A percentile compares a stretch with the other conserved stretches of the same genome.
Evolutionary conservation across 2,329 filamentous ascomycete species (phyloP).

Genomic region (Phaeoacremonium minimum): DNA sequence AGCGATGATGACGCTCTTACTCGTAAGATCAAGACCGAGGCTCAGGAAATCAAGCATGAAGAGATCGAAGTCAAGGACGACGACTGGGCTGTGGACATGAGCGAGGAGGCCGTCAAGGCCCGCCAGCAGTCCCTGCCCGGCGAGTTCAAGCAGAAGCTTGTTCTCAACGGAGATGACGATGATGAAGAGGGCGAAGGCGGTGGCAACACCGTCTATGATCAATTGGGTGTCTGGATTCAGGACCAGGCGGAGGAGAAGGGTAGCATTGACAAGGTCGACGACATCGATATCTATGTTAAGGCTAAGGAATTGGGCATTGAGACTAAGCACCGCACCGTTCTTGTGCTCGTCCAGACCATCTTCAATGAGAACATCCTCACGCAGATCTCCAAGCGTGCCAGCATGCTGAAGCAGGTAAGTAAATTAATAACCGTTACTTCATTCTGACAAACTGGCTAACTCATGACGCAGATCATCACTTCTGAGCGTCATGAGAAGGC

Average conservation of each 20-base stretch:
- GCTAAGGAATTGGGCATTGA: slow-evolving; percentile 95
- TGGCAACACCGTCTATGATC: slow-evolving; percentile 76
- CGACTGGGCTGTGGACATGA: slow-evolving; percentile 95
- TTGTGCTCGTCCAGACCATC: slow-evolving; percentile 88
- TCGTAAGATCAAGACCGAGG: slow-evolving; percentile 68
- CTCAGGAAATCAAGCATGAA: slow-evolving; percentile 40
- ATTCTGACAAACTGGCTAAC: not conserved
- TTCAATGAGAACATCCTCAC: slow-evolving; percentile 87
- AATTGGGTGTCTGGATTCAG: slow-evolving; percentile 90
- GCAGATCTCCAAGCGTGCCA: slow-evolving; percentile 79
- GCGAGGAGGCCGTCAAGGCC: slow-evolving; percentile 89
- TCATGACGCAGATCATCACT: slow-evolving; percentile 63
- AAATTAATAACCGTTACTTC: not conserved
- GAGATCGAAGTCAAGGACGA: slow-evolving; percentile 67
- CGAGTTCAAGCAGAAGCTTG: slow-evolving; percentile 90
- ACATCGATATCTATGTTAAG: slow-evolving; percentile 92
- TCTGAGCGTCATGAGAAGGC: slow-evolving; percentile 95
- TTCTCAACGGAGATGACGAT: slow-evolving; percentile 70
- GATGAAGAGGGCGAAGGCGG: slow-evolving; percentile 77
- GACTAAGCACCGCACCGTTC: slow-evolving; percentile 85
- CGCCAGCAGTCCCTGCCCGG: slow-evolving; percentile 90
- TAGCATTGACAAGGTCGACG: slow-evolving; percentile 73
- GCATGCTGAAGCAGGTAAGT: slow-evolving; percentile 81
- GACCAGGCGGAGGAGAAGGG: slow-evolving; percentile 67
- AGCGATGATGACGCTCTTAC: slow-evolving; percentile 80